These are phyloP conservation scores for Lactarius deliciosus DNA, from an alignment of 768 basidiomycete genomes.

Conservation along the genomic window DNA sequence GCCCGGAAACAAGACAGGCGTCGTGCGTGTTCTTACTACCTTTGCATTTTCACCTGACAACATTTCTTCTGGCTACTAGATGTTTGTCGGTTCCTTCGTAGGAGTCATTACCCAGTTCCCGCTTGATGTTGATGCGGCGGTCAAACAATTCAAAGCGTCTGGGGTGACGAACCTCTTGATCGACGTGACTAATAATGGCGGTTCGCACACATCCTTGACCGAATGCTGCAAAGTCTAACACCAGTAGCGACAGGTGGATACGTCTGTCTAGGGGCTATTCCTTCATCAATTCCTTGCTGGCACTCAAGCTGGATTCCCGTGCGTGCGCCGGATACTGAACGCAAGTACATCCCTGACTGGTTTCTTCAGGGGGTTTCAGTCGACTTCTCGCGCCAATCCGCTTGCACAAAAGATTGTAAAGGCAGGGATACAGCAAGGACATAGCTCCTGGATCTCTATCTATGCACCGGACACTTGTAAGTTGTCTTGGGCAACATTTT, in stretches of 20 bases:
- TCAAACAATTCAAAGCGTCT: slow-evolving; percentile 46
- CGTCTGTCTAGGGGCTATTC: slow-evolving; percentile 62
- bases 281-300: slow-evolving; percentile 58
- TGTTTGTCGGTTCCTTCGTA: slow-evolving; percentile 61
- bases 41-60: not conserved
- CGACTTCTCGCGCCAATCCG: slow-evolving; percentile 51
- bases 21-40: slow-evolving; percentile 40
- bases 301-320: slow-evolving; percentile 52
- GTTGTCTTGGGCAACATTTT: slow-evolving; percentile 23
- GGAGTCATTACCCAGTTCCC: slow-evolving; percentile 53
- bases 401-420: slow-evolving; percentile 60
- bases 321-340: slow-evolving; percentile 30
- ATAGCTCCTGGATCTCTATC: slow-evolving; percentile 40
- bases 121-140: slow-evolving; percentile 46
- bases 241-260: slow-evolving; percentile 44
- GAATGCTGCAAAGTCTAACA: not conserved
- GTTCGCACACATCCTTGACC: slow-evolving; percentile 36
- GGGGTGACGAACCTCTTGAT: slow-evolving; percentile 54
- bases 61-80: slow-evolving; percentile 37
- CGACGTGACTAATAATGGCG: slow-evolving; percentile 63
- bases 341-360: not conserved
- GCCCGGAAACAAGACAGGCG: slow-evolving; percentile 56
- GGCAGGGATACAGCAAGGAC: slow-evolving; percentile 47
- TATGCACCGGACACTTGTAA: slow-evolving; percentile 55
- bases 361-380: slow-evolving; percentile 51